Evolutionary conservation across 768 basidiomycete species (phyloP), one percentile per base, ranked within the genome.

Genomic region (Lyophyllum shimeji): DNA sequence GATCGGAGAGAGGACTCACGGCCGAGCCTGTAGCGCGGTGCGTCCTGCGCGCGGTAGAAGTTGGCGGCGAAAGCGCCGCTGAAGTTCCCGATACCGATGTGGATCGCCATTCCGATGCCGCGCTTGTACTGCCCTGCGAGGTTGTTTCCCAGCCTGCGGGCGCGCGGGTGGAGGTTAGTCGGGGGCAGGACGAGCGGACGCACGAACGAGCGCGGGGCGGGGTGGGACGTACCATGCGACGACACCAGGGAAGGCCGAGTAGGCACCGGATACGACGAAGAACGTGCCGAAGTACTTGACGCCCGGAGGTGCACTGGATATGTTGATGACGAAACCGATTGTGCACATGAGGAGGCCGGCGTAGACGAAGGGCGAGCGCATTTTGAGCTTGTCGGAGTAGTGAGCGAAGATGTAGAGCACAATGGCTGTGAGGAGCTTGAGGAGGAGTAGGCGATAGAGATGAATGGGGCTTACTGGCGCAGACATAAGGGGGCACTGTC

Each of bases 231-330:
- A 86, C 87, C 87, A 90, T 20, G 83, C 75, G 12, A 86, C 71
- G 1, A 85, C 65, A 9, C 82, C 85, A 12, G 89, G 85, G 59
- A 85, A 77, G 0, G 76, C 72, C 1, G 82, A 76, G 58, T 85
- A 89, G 39, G 76, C 76, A n/a, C 89, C 89, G 0, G 76, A 74
- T 7, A 89, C 85, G 23, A 79, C 77, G 53, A 89, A 80, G 74
- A 85, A 90, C 0, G 82, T 87, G 1, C 86, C 88, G 59, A 88
- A 85, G 66, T 89, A 90, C 68, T 89, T 89, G 24, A 73, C 82
- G 0, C 84, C 82, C 44, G 65, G 63, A 0, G 79, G 60, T 0
- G 69, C 80, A 12, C 76, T 63, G 0, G 84, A 82, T 49, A 89
- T 83, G 62, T 87, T 85, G 67, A 89, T 86, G 0, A 75, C 53